Evolutionary conservation across 805 yeast species (phyloP).

Genomic region (Candida dendrica): DNA sequence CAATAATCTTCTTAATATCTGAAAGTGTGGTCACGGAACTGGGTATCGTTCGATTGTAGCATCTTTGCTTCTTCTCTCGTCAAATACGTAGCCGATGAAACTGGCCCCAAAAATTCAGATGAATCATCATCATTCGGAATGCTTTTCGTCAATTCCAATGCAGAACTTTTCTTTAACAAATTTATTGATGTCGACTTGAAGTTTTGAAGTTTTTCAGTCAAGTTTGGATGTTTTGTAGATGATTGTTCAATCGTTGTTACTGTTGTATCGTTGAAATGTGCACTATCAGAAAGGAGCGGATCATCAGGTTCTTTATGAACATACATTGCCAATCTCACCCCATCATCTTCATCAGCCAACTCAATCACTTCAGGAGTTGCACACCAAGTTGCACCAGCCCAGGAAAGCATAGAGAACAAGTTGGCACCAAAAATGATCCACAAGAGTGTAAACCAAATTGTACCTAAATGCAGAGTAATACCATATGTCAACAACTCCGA

Average conservation of each 20-base stretch:
- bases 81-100: neutral
- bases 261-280: neutral
- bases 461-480: constrained; percentile 34
- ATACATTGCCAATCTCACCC: neutral
- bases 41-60: neutral
- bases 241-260: constrained; percentile 1
- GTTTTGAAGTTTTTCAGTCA: neutral
- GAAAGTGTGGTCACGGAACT: neutral
- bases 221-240: neutral
- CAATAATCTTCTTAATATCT: neutral
- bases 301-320: neutral
- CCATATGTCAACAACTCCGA: constrained; percentile 39
- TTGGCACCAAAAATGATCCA: constrained; percentile 28
- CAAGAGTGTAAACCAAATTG: constrained; percentile 31
- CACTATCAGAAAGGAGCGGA: no score
- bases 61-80: neutral
- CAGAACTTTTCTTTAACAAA: neutral
- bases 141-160: neutral
- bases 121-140: neutral
- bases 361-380: constrained; percentile 31
- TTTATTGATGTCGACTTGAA: neutral
- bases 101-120: neutral
- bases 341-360: constrained; percentile 3
- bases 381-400: constrained; percentile 48
- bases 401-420: constrained; percentile 15